Evolutionary conservation across 805 yeast genomes (phyloP).

Genomic region (Yarrowia bubula): DNA sequence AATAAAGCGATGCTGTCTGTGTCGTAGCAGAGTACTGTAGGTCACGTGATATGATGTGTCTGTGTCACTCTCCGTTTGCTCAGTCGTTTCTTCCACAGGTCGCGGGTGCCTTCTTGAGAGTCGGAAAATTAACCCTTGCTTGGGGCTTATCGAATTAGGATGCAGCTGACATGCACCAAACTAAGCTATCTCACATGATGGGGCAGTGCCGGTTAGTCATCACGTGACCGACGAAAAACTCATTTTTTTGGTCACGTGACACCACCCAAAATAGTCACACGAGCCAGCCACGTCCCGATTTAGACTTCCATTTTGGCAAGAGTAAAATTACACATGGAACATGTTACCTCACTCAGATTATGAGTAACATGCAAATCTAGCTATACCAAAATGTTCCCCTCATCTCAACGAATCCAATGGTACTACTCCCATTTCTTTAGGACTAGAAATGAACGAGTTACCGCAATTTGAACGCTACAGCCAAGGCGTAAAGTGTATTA

Average conservation of each 20-base stretch:
- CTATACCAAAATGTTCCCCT: background rate
- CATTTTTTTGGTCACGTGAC: background rate
- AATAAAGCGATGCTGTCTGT: no score
- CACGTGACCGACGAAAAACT: background rate
- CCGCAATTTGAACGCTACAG: no score
- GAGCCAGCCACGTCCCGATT: background rate
- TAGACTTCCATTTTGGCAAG: constrained; percentile 11
- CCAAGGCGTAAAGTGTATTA: no score
- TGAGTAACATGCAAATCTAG: background rate
- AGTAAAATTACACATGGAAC: background rate
- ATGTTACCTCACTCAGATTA: background rate
- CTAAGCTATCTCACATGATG: constrained; percentile 17
- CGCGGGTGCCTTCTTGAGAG: no score
- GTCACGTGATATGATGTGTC: no score
- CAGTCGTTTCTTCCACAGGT: no score
- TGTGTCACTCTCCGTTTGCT: no score
- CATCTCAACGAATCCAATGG: no score
- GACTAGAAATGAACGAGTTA: no score
- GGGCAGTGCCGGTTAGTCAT: background rate
- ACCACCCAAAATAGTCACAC: background rate
- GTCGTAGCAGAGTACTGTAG: no score
- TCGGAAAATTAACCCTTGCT: constrained; percentile 19
- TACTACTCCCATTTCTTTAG: no score
- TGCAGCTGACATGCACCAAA: background rate
- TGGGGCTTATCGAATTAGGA: background rate